A percentile compares a stretch with the other conserved stretches of the same genome.
Conservation (phyloP, 441 rosid species). For the Populus hybrid region DNA sequence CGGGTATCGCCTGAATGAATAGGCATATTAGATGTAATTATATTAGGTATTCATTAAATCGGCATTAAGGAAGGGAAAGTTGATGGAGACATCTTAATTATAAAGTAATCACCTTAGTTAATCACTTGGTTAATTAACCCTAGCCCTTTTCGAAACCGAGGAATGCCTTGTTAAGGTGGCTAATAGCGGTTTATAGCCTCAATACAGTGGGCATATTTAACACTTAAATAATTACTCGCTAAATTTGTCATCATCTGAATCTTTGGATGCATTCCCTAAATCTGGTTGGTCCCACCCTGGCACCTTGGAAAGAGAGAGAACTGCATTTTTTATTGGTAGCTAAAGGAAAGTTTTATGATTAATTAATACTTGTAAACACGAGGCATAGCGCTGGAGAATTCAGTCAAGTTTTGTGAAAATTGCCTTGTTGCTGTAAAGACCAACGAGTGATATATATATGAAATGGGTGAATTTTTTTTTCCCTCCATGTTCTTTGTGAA, state of each 20-base stretch:
- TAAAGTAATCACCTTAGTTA: not conserved
- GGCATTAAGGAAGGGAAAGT: not conserved
- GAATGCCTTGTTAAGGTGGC: slow-evolving; percentile 11
- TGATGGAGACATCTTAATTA: not conserved
- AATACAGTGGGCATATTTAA: slow-evolving; percentile 21
- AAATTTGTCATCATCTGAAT: not conserved
- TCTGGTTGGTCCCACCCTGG: not conserved
- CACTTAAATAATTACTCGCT: not conserved
- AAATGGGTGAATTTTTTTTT: too few species aligned
- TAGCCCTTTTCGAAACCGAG: slow-evolving; percentile 11
- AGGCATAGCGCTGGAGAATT: too few species aligned
- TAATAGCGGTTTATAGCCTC: slow-evolving; percentile 6
- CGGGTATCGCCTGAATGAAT: not conserved
- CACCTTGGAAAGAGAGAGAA: not conserved
- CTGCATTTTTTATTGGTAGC: not conserved
- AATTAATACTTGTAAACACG: too few species aligned
- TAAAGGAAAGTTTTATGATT: too few species aligned
- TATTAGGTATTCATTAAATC: not conserved
- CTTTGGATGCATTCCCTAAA: not conserved
- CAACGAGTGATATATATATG: too few species aligned
- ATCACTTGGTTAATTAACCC: slow-evolving; percentile 3
- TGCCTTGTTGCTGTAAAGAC: too few species aligned
- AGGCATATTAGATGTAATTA: not conserved
- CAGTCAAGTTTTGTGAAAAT: too few species aligned
- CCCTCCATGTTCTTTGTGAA: too few species aligned